These are phyloP conservation scores for Protomyces inouyei DNA, from an alignment of 1,139 yeast genomes.

Conservation along the genomic window DNA sequence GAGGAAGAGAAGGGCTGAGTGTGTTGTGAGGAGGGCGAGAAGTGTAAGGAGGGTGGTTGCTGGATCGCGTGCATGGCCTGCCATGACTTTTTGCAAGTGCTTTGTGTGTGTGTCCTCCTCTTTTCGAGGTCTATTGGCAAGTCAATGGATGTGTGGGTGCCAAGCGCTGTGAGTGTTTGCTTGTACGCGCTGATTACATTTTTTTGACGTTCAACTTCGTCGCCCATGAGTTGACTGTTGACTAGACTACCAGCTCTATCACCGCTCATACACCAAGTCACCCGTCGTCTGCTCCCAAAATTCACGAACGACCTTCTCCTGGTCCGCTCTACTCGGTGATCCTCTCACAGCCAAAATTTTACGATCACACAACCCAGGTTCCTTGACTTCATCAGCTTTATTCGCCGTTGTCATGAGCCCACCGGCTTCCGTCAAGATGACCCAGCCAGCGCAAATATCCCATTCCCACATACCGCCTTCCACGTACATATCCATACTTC, in stretches of 20 bases:
- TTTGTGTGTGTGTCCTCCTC: not conserved
- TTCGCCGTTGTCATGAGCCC: conserved; percentile 54
- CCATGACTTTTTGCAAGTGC: not conserved
- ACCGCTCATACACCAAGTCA: conserved; percentile 8
- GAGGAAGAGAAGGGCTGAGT: conserved; percentile 13
- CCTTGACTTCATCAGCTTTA: conserved; percentile 35
- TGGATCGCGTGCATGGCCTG: conserved; percentile 17
- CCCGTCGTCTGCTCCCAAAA: conserved; percentile 25
- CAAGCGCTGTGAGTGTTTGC: not conserved
- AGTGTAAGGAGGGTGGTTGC: conserved; percentile 11
- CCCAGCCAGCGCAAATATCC: conserved; percentile 66
- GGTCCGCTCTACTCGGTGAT: conserved; percentile 4
- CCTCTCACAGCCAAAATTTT: conserved; percentile 26
- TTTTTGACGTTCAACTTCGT: not conserved
- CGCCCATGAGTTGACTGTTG: not conserved
- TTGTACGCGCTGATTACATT: not conserved
- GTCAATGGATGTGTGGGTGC: not conserved
- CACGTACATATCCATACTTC: conserved; percentile 56
- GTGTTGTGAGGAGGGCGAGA: conserved; percentile 3
- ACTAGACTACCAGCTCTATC: not conserved
- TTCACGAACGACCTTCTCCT: conserved; percentile 11
- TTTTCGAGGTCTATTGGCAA: not conserved
- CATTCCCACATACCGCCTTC: conserved; percentile 61
- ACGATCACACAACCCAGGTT: conserved; percentile 21
- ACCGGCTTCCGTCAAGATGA: conserved; percentile 55